Percentiles rank a stretch among this genome's conserved stretches.
phyloP scores from a whole-genome alignment of 805 yeast genomes.

The Grigorovia yakushimaensis region DNA sequence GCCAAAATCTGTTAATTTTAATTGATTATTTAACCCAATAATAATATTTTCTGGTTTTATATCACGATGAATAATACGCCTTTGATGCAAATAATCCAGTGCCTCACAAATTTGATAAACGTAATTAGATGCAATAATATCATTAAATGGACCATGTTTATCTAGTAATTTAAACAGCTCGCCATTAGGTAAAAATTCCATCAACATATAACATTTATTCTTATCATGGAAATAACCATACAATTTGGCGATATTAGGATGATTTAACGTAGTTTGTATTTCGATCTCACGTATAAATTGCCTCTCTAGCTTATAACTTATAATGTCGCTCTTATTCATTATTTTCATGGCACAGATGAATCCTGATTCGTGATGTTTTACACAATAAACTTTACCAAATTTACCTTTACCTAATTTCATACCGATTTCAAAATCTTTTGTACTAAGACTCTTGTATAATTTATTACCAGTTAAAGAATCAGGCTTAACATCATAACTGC shows the following conservation, averaged over 20 bases:
- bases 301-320: constrained; percentile 64
- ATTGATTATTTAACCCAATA: constrained; percentile 60
- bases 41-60: constrained; percentile 90
- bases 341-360: constrained; percentile 84
- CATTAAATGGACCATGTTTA: constrained; percentile 58
- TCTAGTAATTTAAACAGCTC: constrained; percentile 73
- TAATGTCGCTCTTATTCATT: constrained; percentile 75
- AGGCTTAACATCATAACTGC: neutral
- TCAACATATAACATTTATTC: constrained; percentile 66
- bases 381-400: constrained; percentile 88
- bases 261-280: constrained; percentile 71
- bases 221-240: constrained; percentile 81
- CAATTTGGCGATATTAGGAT: constrained; percentile 69
- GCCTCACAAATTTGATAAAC: constrained; percentile 79
- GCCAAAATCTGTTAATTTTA: constrained; percentile 90
- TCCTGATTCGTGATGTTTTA: constrained; percentile 62
- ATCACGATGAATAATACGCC: constrained; percentile 82
- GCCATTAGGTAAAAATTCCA: constrained; percentile 81
- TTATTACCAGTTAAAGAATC: neutral
- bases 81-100: constrained; percentile 63
- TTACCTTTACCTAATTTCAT: constrained; percentile 85
- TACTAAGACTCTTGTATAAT: constrained; percentile 1
- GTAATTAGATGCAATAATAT: constrained; percentile 65
- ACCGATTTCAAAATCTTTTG: constrained; percentile 73
- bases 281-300: constrained; percentile 89